Percentiles rank a stretch among this genome's conserved stretches.
Conservation (phyloP, 306 rosid genomes). For the Astragalus glycyphyllos region DNA sequence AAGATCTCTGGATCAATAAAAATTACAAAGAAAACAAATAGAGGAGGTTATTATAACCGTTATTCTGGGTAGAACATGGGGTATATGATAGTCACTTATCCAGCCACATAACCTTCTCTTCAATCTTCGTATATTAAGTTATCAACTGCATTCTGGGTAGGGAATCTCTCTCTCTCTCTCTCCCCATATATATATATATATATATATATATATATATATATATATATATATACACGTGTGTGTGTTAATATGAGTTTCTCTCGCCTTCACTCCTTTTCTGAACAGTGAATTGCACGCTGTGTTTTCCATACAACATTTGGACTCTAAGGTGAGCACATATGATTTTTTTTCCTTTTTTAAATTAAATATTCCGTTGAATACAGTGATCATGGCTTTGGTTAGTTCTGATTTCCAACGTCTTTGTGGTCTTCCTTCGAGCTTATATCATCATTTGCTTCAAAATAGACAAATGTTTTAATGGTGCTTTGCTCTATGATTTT, state of each 20-base stretch:
- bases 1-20: no score
- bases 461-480: conserved; percentile 12
- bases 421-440: conserved; percentile 1
- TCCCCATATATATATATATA: conserved; percentile 8
- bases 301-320: neutral
- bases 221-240: no score
- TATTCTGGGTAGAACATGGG: no score
- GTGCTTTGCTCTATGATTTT: conserved; percentile 36
- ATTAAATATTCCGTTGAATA: neutral
- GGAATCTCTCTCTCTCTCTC: no score
- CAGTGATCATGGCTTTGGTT: conserved; percentile 20
- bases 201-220: neutral
- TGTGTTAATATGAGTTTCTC: conserved; percentile 12
- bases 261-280: conserved; percentile 3
- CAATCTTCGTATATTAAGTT: no score
- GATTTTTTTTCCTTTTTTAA: conserved; percentile 28
- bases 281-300: conserved; percentile 1
- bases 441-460: conserved; percentile 7
- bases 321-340: conserved; percentile 49
- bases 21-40: neutral
- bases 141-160: conserved; percentile 28
- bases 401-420: conserved; percentile 1
- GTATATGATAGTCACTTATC: no score
- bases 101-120: no score
- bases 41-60: neutral